Conservation (phyloP, 2,329 filamentous ascomycete genomes). For the Fusarium piperis region DNA sequence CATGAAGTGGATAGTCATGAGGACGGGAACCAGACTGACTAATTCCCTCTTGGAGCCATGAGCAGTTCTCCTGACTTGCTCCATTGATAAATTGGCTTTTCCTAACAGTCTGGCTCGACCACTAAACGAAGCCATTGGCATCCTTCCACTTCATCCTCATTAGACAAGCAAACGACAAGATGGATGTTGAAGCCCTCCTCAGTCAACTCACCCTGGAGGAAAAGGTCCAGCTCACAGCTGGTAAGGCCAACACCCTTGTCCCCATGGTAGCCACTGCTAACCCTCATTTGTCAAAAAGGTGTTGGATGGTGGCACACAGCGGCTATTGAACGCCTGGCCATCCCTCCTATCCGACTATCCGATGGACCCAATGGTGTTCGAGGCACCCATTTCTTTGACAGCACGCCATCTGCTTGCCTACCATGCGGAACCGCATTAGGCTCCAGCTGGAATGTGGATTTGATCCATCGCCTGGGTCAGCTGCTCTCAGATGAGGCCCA, state of each 20-base stretch:
- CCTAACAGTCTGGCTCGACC: not conserved
- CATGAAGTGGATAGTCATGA: not conserved
- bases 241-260: not conserved
- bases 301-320: slow-evolving; percentile 33
- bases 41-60: not conserved
- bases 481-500: slow-evolving; percentile 32
- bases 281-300: not conserved
- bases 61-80: not conserved
- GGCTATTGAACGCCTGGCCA: slow-evolving; percentile 22
- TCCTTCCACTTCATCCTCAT: not conserved
- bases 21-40: not conserved
- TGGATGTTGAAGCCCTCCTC: slow-evolving; percentile 26
- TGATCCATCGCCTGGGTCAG: slow-evolving; percentile 19
- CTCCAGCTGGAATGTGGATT: slow-evolving; percentile 21
- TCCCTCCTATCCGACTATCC: slow-evolving; percentile 17
- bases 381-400: slow-evolving; percentile 37
- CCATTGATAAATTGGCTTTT: not conserved
- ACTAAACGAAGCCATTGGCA: not conserved
- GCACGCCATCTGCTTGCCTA: slow-evolving; percentile 33
- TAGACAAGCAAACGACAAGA: not conserved
- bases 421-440: slow-evolving; percentile 32
- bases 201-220: slow-evolving; percentile 27
- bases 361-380: slow-evolving; percentile 36
- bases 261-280: not conserved
- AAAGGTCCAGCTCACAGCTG: slow-evolving; percentile 22